Evolutionary conservation across 352 stramenopile genomes (phyloP).

Genomic region (Globisporangium carolinianum): DNA sequence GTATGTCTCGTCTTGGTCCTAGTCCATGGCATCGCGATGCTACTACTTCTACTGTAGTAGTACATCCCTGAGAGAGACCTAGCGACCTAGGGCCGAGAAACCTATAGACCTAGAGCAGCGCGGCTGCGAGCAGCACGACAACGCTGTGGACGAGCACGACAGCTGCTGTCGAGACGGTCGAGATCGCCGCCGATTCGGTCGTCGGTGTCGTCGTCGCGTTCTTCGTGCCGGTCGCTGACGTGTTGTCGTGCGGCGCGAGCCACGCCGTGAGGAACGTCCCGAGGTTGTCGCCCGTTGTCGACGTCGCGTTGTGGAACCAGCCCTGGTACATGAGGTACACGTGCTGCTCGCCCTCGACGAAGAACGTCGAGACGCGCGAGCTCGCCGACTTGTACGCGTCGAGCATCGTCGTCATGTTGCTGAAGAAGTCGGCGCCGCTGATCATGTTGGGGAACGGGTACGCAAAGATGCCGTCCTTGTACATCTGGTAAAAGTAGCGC

Average conservation of each 20-base stretch:
- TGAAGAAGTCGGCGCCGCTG: constrained; percentile 46
- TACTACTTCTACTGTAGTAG: too few species aligned
- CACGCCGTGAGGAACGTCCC: constrained; percentile 19
- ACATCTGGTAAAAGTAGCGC: constrained; percentile 61
- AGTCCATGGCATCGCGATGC: too few species aligned
- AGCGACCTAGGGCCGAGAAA: too few species aligned
- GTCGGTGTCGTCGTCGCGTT: not conserved
- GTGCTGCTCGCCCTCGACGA: constrained; percentile 38
- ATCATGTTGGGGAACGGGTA: constrained; percentile 55
- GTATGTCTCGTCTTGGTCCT: too few species aligned
- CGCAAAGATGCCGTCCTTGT: constrained; percentile 36
- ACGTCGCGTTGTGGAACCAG: constrained; percentile 39
- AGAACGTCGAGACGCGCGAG: constrained; percentile 42
- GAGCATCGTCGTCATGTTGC: constrained; percentile 42
- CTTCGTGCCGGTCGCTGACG: not conserved
- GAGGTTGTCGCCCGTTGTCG: constrained; percentile 24
- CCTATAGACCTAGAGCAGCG: constrained; percentile 4
- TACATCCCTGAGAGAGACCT: too few species aligned
- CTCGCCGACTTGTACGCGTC: constrained; percentile 43
- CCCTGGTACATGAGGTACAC: constrained; percentile 37
- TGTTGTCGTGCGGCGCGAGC: constrained; percentile 15
- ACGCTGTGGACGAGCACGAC: constrained; percentile 7
- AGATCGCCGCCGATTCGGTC: not conserved
- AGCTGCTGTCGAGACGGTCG: not conserved
- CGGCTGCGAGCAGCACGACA: constrained; percentile 8